phyloP scores from a whole-genome alignment of 106 monocot species.

The Acanthochlamys bracteata region DNA sequence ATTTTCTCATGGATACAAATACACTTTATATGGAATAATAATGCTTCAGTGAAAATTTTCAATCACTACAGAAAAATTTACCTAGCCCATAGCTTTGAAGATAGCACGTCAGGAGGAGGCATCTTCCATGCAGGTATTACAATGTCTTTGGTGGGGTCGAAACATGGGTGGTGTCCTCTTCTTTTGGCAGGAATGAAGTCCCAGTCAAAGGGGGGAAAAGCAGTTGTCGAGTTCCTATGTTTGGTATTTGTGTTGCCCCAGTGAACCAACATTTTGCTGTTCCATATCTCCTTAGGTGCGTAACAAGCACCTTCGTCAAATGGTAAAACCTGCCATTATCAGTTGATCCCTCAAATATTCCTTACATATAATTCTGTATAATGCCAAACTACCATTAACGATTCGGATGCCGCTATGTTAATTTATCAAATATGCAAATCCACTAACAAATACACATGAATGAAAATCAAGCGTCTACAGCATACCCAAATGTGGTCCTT shows the following conservation, averaged over 20 bases:
- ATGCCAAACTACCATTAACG: too few relatives aligned
- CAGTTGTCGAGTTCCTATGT: conserved; percentile 87
- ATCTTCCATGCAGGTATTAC: conserved; percentile 92
- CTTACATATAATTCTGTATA: neutral
- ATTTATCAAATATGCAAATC: too few relatives aligned
- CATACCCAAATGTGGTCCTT: conserved; percentile 97
- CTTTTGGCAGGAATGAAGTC: conserved; percentile 47
- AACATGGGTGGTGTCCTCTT: conserved; percentile 90
- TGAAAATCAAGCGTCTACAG: neutral
- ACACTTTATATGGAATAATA: too few relatives aligned
- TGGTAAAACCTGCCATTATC: conserved; percentile 65
- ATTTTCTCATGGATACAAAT: too few relatives aligned
- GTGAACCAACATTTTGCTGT: conserved; percentile 95
- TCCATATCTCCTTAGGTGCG: conserved; percentile 97
- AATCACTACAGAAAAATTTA: conserved; percentile 17
- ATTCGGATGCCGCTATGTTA: too few relatives aligned
- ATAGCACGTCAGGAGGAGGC: conserved; percentile 52
- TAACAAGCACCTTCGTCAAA: conserved; percentile 99
- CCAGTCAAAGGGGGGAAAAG: conserved; percentile 77
- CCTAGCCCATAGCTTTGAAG: conserved; percentile 74
- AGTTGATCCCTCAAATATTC: neutral
- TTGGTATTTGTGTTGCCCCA: conserved; percentile 99
- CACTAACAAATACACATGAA: too few relatives aligned
- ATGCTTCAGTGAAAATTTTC: too few relatives aligned
- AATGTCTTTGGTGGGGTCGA: conserved; percentile 87